Evolutionary conservation across 1,284 basidiomycete genomes (phyloP), one percentile per base, ranked within the genome.

Genomic region (Leccinum angustisporum): DNA sequence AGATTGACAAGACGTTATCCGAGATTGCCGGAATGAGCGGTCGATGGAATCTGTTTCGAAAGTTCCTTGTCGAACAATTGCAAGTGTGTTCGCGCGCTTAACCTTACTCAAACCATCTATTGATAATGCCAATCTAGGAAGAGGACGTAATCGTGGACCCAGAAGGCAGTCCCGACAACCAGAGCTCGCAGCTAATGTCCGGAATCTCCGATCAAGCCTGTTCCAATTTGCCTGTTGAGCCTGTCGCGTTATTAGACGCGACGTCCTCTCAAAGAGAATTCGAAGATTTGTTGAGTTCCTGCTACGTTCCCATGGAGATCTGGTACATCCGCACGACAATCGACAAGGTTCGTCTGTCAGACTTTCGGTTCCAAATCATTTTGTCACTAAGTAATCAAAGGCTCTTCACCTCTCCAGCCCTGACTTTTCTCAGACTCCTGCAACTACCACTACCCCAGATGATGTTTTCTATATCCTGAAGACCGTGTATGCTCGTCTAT

Each of bases 381-480:
- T 27, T 38, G 40, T 54, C 61, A 63, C 56, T 50, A 56, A 46
- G 36, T 36, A 40, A 65, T 48, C 51, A 34, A 38, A 90, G 90
- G 90, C 90, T n/a, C 89, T 90, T 68, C 82, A 83, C 33, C 76
- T 90, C 51, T 86, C 90, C 4, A 82, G 74, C 21, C 76, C 87
- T 11, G 93, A 97, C 74, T 75, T 83, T 27, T 83, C 89, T 1
- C 87, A 92, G 66, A 76, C 68, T 27, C 87, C 83, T 48, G 77
- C 79, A 4, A 81, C 80, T 6, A 88, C 94, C 59, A 85, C 91
- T 52, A 89, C 90, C 0, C 92, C 96, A 0, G 95, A 98, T 72
- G 95, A 98, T 68, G 91, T 90, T 2, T 98, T 98, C 77, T 98
- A 96, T 76, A 90, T 98, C 60, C 78, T 97, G 64, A 97, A 96